A percentile compares a stretch with the other conserved stretches of the same genome.
phyloP scores from a whole-genome alignment of 768 basidiomycete genomes.

The Serendipita sp. region DNA sequence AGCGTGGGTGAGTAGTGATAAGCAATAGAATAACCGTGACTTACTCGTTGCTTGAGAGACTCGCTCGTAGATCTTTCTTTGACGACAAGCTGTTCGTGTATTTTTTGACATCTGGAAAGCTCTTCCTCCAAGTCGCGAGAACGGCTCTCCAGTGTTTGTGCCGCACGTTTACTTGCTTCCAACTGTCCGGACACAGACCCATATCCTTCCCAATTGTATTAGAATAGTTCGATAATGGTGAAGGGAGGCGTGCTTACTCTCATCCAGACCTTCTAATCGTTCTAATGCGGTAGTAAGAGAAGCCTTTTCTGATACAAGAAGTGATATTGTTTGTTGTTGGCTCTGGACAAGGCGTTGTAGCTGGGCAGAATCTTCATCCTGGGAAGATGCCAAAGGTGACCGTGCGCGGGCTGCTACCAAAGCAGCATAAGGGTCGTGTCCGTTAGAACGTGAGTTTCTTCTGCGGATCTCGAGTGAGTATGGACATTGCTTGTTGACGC shows the following conservation, averaged over 20 bases:
- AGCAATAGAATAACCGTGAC: neutral
- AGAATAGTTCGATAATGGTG: neutral
- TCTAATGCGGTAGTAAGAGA: constrained; percentile 37
- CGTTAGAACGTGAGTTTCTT: neutral
- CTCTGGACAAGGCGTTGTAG: constrained; percentile 9
- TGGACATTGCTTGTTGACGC: neutral
- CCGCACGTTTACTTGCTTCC: neutral
- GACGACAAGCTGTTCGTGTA: neutral
- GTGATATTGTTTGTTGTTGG: constrained; percentile 55
- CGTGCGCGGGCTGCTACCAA: neutral
- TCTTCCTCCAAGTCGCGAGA: constrained; percentile 3
- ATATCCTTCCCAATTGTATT: neutral
- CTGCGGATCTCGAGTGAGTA: neutral
- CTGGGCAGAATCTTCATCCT: constrained; percentile 6
- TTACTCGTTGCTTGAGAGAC: neutral
- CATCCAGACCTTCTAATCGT: constrained; percentile 40
- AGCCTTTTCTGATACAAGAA: constrained; percentile 62
- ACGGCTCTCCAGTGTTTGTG: constrained; percentile 8
- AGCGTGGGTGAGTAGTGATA: neutral
- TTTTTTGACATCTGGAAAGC: constrained; percentile 3
- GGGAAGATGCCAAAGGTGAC: neutral
- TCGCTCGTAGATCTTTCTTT: constrained; percentile 6
- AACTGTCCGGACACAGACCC: constrained; percentile 1
- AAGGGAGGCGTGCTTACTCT: constrained; percentile 26
- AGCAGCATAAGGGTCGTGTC: neutral